Evolutionary conservation across 1,139 yeast species (phyloP).

Genomic region (Pichia sp.): DNA sequence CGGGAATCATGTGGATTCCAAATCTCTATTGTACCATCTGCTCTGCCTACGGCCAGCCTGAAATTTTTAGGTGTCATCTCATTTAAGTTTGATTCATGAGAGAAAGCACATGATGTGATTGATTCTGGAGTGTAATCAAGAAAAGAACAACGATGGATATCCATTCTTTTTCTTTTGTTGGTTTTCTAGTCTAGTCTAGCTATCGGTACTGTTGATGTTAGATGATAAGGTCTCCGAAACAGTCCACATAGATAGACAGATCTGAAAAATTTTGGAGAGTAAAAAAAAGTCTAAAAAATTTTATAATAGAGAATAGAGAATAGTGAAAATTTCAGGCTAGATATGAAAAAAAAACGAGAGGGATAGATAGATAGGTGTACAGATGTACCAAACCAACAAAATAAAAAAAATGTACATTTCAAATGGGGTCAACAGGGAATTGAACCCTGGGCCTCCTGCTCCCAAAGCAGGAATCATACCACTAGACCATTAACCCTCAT

Average conservation of each 20-base stretch:
- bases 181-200: background rate
- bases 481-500: constrained; percentile 41
- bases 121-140: constrained; percentile 87
- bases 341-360: no score
- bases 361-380: background rate
- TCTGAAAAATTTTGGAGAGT: background rate
- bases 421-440: constrained; percentile 27
- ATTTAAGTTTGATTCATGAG: constrained; percentile 44
- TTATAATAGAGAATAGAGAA: background rate
- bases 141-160: constrained; percentile 88
- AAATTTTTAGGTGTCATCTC: constrained; percentile 55
- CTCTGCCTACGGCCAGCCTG: constrained; percentile 86
- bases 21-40: constrained; percentile 91
- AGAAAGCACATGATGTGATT: constrained; percentile 78
- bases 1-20: constrained; percentile 72
- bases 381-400: background rate
- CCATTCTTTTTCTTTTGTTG: constrained; percentile 39
- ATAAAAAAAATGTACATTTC: background rate
- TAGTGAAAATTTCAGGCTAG: background rate
- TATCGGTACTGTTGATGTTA: background rate
- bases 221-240: background rate
- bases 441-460: constrained; percentile 33
- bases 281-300: background rate
- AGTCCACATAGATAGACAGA: background rate
- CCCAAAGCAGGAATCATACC: constrained; percentile 51